Percentiles rank a stretch among this genome's conserved stretches.
phyloP scores from a whole-genome alignment of 108 stramenopile genomes.

The Bacterosira constricta region DNA sequence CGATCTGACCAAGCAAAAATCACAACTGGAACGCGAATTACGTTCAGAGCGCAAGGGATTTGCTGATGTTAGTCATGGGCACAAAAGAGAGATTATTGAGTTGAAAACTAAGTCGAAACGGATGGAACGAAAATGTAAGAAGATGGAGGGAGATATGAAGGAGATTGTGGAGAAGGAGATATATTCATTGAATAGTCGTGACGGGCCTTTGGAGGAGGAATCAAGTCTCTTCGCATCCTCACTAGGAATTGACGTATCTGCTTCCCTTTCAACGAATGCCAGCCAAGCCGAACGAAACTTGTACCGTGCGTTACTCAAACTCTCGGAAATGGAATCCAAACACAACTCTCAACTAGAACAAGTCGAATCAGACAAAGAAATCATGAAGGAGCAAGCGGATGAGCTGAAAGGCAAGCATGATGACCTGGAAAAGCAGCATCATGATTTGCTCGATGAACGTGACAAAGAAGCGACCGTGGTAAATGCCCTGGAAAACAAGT shows the following conservation, averaged over 20 bases:
- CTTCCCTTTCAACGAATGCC: too few species aligned
- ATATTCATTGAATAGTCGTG: too few species aligned
- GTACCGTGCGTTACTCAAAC: neutral
- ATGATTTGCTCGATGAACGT: neutral
- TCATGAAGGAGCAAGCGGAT: neutral
- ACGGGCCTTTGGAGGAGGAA: neutral
- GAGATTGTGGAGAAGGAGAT: neutral
- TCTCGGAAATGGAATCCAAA: neutral
- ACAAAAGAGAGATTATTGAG: too few species aligned
- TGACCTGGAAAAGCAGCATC: neutral
- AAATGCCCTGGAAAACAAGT: constrained; percentile 12
- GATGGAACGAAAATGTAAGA: neutral
- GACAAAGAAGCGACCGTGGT: too few species aligned
- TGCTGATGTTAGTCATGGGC: too few species aligned
- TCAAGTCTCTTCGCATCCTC: too few species aligned
- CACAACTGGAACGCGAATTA: too few species aligned
- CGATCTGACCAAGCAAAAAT: too few species aligned
- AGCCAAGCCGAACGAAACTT: neutral
- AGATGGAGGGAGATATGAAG: neutral
- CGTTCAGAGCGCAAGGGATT: too few species aligned
- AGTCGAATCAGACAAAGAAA: neutral
- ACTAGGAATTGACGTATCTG: too few species aligned
- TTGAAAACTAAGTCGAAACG: neutral
- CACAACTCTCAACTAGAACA: neutral
- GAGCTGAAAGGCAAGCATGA: neutral